These are phyloP conservation scores for Chalciporus pseudorubinellus DNA, from an alignment of 768 basidiomycete species.

Conservation along the genomic window DNA sequence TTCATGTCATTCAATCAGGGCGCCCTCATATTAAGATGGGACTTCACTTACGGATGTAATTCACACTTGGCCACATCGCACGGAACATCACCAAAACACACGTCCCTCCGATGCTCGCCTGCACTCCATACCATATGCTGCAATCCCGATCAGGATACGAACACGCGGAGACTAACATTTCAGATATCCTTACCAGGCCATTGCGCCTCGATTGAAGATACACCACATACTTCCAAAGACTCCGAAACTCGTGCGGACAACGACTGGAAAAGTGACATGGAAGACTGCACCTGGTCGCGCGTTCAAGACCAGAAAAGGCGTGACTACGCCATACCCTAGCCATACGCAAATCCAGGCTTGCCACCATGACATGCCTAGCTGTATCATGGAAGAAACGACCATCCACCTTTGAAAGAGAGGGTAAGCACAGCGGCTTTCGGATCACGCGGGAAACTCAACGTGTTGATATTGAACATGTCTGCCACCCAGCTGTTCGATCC, in stretches of 20 bases:
- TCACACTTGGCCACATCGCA: conserved; percentile 73
- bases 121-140: conserved; percentile 77
- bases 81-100: conserved; percentile 74
- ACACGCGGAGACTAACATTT: conserved; percentile 17
- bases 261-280: conserved; percentile 76
- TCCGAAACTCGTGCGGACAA: conserved; percentile 74
- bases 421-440: background rate
- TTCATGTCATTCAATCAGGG: conserved; percentile 5
- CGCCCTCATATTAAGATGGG: background rate
- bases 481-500: conserved; percentile 64
- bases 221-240: conserved; percentile 78
- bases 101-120: conserved; percentile 78
- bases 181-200: conserved; percentile 57
- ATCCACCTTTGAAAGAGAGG: conserved; percentile 52
- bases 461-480: conserved; percentile 77
- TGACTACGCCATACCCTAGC: conserved; percentile 57
- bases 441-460: conserved; percentile 40
- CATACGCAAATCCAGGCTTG: conserved; percentile 82
- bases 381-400: conserved; percentile 75
- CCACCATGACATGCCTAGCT: conserved; percentile 77
- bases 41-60: conserved; percentile 54
- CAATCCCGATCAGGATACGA: conserved; percentile 11
- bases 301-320: conserved; percentile 73
- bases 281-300: conserved; percentile 75
- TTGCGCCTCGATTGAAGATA: conserved; percentile 70